phyloP scores from a whole-genome alignment of 177 flowering plant species.

The Vitis hybrid region DNA sequence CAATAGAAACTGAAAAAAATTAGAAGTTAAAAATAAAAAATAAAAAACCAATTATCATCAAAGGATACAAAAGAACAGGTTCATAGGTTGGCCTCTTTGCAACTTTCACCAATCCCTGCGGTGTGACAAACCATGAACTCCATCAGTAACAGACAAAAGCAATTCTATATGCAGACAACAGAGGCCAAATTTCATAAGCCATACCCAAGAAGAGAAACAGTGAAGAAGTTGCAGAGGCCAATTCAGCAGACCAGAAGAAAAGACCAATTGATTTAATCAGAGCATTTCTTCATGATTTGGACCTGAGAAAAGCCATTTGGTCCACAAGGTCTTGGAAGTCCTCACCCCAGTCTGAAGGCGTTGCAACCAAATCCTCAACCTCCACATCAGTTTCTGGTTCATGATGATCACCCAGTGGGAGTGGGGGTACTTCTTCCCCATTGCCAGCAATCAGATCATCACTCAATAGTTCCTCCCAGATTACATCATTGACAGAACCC shows the following conservation, averaged over 20 bases:
- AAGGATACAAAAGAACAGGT: constrained; percentile 25
- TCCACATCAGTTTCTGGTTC: constrained; percentile 32
- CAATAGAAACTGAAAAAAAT: not conserved
- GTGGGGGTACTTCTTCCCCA: constrained; percentile 21
- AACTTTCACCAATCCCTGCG: constrained; percentile 27
- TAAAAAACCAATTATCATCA: not conserved
- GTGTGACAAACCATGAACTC: constrained; percentile 1
- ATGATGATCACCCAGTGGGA: constrained; percentile 14
- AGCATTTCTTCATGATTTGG: constrained; percentile 25
- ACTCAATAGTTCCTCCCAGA: constrained; percentile 51
- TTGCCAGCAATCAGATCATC: constrained; percentile 30
- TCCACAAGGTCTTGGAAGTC: constrained; percentile 65
- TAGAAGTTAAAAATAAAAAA: too few relatives aligned
- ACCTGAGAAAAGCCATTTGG: constrained; percentile 53
- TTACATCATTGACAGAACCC: constrained; percentile 19
- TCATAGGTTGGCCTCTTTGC: constrained; percentile 22
- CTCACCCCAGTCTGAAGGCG: constrained; percentile 36
- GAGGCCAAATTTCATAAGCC: not conserved
- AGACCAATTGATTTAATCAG: not conserved
- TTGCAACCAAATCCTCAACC: constrained; percentile 42
- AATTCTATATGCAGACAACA: not conserved
- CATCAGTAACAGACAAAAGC: constrained; percentile 1
- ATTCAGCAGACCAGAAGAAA: not conserved
- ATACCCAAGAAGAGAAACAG: constrained; percentile 9
- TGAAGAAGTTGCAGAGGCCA: constrained; percentile 24